Base-by-base conservation (phyloP, 768 basidiomycete genomes). In the Suillus sp. region DNA sequence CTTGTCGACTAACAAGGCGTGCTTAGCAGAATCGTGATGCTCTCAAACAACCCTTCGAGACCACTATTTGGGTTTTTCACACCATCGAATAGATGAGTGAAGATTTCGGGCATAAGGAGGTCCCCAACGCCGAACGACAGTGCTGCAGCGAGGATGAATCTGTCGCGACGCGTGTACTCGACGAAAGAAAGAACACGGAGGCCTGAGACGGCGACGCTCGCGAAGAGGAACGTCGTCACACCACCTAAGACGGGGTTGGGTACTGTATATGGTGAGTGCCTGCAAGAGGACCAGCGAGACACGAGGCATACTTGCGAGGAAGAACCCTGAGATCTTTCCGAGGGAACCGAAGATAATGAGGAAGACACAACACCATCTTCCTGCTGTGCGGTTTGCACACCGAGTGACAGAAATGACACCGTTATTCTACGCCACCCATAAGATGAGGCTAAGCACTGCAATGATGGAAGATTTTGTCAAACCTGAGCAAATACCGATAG, bases 201-300 rank as follows among this genome's bases (percentile, higher is more conserved):
- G 37, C 93, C 92, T 0, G 89, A 90, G 8, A 84, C 83, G 18
- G 84, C 81, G 34, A 94, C 92, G 45, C 81, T 87, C 0, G 90
- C 88, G 70, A 95, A 94, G 11, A 94, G 80, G 81, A 94, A 94
- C 3, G 92, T 93, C 13, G 92, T 95, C 3, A 94, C 91, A 3
- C 92, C 92, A 2, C 92, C 93, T 0, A 93, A 82, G 8, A 93
- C 92, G 0, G 92, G 80, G 69, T 90, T 88, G 1, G 93, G 93
- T 64, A 95, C 83, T 84, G 63, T 16, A 74, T 38, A 22, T 14
- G 42, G 40, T 37, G 6, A 48, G 13, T 25, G 62, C 55, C 48
- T 8, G 27, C 10, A 1, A 9, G 10, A 48, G 8, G 40, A 32
- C 16, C 14, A 42, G 16, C 10, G 7, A 38, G 10, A 30, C 47